These are phyloP conservation scores for Rheum nobile DNA, from an alignment of 148 eudicot genomes.

Conservation along the genomic window DNA sequence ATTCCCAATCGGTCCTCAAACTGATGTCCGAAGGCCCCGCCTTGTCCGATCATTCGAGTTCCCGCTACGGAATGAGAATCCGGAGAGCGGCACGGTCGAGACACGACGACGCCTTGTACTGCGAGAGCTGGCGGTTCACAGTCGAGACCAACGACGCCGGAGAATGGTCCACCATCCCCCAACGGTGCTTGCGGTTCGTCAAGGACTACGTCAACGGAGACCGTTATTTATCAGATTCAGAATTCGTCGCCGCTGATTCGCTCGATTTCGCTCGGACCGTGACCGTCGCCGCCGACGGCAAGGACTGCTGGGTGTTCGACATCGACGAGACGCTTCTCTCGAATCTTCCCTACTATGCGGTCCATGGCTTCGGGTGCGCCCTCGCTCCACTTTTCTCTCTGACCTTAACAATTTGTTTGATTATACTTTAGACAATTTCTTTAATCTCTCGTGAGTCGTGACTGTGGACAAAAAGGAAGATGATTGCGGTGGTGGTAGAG, in stretches of 20 bases:
- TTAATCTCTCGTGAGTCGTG: neutral
- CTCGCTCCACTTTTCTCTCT: neutral
- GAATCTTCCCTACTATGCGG: conserved; percentile 46
- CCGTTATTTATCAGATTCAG: conserved; percentile 35
- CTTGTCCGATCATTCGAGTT: neutral
- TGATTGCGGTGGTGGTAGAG: neutral
- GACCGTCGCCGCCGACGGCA: conserved; percentile 31
- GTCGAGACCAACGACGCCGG: conserved; percentile 69
- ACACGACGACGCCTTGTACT: conserved; percentile 28
- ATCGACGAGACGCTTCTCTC: conserved; percentile 76
- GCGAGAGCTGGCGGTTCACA: conserved; percentile 70
- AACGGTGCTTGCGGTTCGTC: conserved; percentile 35
- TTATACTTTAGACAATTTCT: neutral
- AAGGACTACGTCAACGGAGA: conserved; percentile 40
- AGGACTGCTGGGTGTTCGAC: conserved; percentile 77
- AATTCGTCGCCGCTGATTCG: conserved; percentile 31
- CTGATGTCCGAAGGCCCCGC: neutral
- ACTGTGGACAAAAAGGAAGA: neutral
- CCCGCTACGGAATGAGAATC: neutral
- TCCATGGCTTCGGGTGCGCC: conserved; percentile 52
- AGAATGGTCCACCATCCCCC: conserved; percentile 34
- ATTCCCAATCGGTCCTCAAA: conserved; percentile 2
- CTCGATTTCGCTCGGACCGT: conserved; percentile 36
- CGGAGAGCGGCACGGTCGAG: neutral
- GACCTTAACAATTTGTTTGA: neutral